Percentiles rank a stretch among this genome's conserved stretches.
phyloP scores from a whole-genome alignment of 441 rosid genomes.

The Euphorbia schlechtendalii region DNA sequence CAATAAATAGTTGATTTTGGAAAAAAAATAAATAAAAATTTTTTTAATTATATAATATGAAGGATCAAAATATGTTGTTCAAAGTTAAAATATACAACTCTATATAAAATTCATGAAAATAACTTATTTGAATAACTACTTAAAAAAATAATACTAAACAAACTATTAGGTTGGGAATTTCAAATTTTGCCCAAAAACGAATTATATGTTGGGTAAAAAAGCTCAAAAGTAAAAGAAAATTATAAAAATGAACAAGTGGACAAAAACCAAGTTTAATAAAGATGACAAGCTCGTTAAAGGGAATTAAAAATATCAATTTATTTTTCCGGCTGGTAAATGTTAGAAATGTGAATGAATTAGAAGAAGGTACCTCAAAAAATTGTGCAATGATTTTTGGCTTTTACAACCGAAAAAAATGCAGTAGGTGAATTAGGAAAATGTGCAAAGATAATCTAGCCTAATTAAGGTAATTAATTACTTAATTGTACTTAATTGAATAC shows the following conservation, averaged over 20 bases:
- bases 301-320: neutral
- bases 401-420: constrained; percentile 7
- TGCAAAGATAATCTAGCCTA: constrained; percentile 10
- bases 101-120: no score
- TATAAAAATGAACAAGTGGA: neutral
- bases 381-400: constrained; percentile 5
- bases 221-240: neutral
- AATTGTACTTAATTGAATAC: no score
- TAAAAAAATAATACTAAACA: no score
- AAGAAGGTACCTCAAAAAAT: neutral
- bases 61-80: no score
- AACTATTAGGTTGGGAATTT: no score
- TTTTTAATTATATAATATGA: no score
- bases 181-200: neutral
- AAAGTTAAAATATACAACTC: no score
- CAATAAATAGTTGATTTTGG: no score
- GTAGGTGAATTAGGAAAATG: constrained; percentile 9
- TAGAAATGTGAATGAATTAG: neutral
- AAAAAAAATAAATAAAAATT: no score
- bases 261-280: neutral
- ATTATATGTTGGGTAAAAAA: neutral
- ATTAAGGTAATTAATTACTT: neutral
- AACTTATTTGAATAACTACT: no score
- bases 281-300: neutral
- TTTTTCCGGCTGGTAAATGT: neutral